Base-by-base conservation (phyloP, 2,329 filamentous ascomycete genomes). In the Hypoxylon sp. region DNA sequence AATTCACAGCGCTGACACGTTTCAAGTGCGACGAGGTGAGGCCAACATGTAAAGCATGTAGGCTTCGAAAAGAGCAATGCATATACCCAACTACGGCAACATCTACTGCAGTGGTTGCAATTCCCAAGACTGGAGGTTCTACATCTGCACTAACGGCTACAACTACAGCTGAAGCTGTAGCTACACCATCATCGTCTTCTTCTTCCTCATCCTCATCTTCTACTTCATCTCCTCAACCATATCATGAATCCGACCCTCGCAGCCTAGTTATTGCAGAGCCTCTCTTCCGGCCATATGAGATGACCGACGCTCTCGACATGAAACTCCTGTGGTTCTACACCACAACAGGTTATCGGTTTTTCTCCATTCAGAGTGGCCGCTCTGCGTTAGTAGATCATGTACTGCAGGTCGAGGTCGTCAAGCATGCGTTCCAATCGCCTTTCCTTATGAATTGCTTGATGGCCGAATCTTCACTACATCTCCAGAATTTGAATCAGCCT, bases 361-460 rank as follows among this genome's bases (percentile, higher is more conserved):
- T 88, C 73, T 80, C 83, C 13, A 76, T 84, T 29, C 76, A 82
- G 22, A 75, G 77, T 14, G 79, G 79, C 37, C 74, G 73, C 5
- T 77, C 79, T 3, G 71, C 76, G 9, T 71, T 77, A 0, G 73
- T 84, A 59, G 81, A 84, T 64, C 74, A 82, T 8, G 79, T 85
- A 22, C 80, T 88, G 65, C 82, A 81, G 65, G 79, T 83, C 26
- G 80, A 78, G 22, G 76, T 88, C 47, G 82, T 86, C 5, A 80
- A 84, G 39, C 81, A 84, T 42, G 86, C 86, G 46, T 86, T 88
- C 57, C 75, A 81, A 52, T 82, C 80, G n/a, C 83, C 81, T 0
- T 88, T 88, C 67, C 81, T 88, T 35, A 85, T 88, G 84, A 80
- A 88, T 70, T 83, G 82, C 6, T 69, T 88, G n/a, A 81, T 88